Percentiles rank a stretch among this genome's conserved stretches.
These are phyloP conservation scores for Fomitopsis schrenkii DNA, from an alignment of 1,284 basidiomycete species.

Conservation along the genomic window DNA sequence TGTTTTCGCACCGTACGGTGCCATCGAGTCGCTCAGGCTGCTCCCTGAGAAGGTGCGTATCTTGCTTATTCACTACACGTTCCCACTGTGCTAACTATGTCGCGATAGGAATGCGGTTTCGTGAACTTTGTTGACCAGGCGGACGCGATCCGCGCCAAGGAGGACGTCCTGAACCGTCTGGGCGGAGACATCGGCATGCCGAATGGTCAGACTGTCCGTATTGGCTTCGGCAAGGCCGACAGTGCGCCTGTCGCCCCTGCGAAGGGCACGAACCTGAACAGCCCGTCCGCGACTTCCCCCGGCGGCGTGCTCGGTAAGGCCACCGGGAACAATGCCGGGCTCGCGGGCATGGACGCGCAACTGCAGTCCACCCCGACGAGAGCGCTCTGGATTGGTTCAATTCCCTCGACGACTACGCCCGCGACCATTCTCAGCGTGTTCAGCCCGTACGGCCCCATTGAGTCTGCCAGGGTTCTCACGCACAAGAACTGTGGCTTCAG, in stretches of 20 bases:
- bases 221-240: conserved; percentile 97
- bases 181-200: conserved; percentile 93
- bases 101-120: conserved; percentile 88
- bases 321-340: conserved; percentile 39
- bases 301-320: conserved; percentile 49
- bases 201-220: conserved; percentile 90
- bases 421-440: conserved; percentile 91
- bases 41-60: conserved; percentile 90
- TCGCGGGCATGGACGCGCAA: conserved; percentile 74
- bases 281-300: conserved; percentile 61
- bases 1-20: conserved; percentile 94
- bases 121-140: conserved; percentile 96
- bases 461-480: conserved; percentile 91
- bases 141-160: conserved; percentile 93
- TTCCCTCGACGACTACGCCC: conserved; percentile 90
- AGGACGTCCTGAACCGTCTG: conserved; percentile 92
- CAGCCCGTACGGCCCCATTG: conserved; percentile 95
- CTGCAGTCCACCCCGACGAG: conserved; percentile 85
- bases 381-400: conserved; percentile 94
- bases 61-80: conserved; percentile 1
- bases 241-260: conserved; percentile 87
- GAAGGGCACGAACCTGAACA: conserved; percentile 61
- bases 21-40: conserved; percentile 91
- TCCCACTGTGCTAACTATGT: conserved; percentile 6
- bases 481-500: conserved; percentile 97